phyloP scores from a whole-genome alignment of 1,284 basidiomycete species.

The Ustilago bromivora region DNA sequence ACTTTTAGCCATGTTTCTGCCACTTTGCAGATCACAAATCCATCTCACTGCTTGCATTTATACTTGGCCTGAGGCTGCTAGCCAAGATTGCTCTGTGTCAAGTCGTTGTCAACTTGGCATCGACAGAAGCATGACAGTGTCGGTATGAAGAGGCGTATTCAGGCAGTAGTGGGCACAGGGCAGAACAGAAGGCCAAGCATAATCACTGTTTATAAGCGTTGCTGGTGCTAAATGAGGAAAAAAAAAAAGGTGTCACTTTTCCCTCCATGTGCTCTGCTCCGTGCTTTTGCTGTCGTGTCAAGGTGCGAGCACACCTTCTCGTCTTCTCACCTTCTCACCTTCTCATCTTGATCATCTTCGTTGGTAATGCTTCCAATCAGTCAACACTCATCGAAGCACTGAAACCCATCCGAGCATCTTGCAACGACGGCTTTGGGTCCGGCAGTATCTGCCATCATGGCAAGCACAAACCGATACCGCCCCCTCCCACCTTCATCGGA shows the following conservation, averaged over 20 bases:
- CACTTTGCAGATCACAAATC: background rate
- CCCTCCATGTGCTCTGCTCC: background rate
- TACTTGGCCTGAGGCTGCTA: too few species aligned
- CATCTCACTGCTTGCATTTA: too few species aligned
- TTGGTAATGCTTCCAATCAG: background rate
- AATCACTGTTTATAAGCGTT: too few species aligned
- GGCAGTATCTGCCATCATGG: constrained; percentile 25
- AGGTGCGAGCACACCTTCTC: background rate
- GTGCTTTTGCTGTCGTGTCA: background rate
- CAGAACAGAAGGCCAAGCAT: background rate
- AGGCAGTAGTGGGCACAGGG: background rate
- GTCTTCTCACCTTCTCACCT: background rate
- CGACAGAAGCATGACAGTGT: too few species aligned
- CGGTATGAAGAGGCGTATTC: too few species aligned
- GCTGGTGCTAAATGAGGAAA: too few species aligned
- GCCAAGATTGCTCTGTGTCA: too few species aligned
- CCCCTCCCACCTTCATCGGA: constrained; percentile 30
- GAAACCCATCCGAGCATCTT: background rate
- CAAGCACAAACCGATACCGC: constrained; percentile 31
- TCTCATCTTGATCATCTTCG: background rate
- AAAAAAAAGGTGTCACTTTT: background rate
- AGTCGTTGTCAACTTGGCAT: too few species aligned
- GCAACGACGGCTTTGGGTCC: background rate
- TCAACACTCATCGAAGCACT: background rate
- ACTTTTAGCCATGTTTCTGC: constrained; percentile 18